Evolutionary conservation across 2,329 filamentous ascomycete species (phyloP).

Genomic region (Botrytis aclada): DNA sequence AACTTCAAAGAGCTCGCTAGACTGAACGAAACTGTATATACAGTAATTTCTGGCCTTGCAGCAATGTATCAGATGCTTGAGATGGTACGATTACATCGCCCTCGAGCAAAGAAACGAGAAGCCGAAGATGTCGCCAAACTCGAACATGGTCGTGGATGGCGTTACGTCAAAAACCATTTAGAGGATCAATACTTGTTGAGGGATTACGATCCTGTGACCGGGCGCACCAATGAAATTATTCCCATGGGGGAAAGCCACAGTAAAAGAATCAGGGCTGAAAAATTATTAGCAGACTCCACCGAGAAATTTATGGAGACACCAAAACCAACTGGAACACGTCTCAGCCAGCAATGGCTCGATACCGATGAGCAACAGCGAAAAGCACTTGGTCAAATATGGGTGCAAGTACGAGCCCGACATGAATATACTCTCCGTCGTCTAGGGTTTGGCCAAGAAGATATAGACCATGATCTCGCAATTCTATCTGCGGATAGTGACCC

Average conservation of each 20-base stretch:
- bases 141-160: background rate
- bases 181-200: too few relatives aligned
- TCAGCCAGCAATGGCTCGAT: background rate
- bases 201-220: background rate
- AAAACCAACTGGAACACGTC: background rate
- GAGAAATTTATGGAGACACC: background rate
- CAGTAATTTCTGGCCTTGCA: background rate
- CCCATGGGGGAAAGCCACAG: too few relatives aligned
- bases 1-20: background rate
- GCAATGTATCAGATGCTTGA: constrained; percentile 17
- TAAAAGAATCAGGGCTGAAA: too few relatives aligned
- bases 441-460: background rate
- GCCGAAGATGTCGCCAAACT: background rate
- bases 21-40: constrained; percentile 10
- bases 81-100: constrained; percentile 12
- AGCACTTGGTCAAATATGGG: background rate
- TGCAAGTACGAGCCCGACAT: background rate
- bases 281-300: too few relatives aligned
- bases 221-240: background rate
- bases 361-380: background rate
- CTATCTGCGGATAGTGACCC: background rate
- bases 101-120: background rate
- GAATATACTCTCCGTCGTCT: background rate
- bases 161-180: background rate
- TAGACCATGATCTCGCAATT: background rate